Evolutionary conservation across 805 yeast genomes (phyloP), one percentile per base, ranked within the genome.

Genomic region (baker's yeast (Saccharomyces cerevisiae)): DNA sequence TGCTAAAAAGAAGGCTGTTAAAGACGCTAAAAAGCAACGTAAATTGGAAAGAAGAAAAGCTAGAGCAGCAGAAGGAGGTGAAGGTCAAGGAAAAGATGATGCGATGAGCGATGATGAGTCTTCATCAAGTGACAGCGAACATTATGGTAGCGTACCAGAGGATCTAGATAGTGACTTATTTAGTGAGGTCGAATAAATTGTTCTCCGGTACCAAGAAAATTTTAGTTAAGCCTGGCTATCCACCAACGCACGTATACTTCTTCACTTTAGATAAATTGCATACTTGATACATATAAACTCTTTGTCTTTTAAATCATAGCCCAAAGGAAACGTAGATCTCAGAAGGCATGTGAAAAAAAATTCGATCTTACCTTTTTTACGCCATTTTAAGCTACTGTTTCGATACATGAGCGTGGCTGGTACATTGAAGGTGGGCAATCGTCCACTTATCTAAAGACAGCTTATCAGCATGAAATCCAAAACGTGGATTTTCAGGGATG

Each of bases 21-120:
- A 85, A 66, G 83, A 80, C 47, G 87, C 83, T 9, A 87, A 86
- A 74, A 84, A 84, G 62, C 82, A 82, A 54, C 81, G 95, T 63
- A 78, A 81, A 71, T 72, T 78, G 72, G 81, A 78, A 61, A 73
- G 84, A 75, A 66, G 79, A 69, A 73, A 66, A 54, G 72, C 67
- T 22, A 64, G 75, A 61, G 61, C 63, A 43, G 55, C 49, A 49
- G 65, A 63, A 55, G 52, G 49, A 41, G 62, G 60, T 32, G 64
- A 57, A 27, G 61, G 57, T 14, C 61, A 60, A 6, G 67, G 55
- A 28, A 64, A 60, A 5, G 70, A 63, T n/a, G 68, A 59, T 41
- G 66, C 58, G 17, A 70, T 61, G 21, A 67, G 57, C 9, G 61
- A 53, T 4, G 63, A 55, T 27, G 67, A 61, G 29, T 55, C 56